phyloP scores from a whole-genome alignment of 345 rosid genomes.

The Kandelia obovata region DNA sequence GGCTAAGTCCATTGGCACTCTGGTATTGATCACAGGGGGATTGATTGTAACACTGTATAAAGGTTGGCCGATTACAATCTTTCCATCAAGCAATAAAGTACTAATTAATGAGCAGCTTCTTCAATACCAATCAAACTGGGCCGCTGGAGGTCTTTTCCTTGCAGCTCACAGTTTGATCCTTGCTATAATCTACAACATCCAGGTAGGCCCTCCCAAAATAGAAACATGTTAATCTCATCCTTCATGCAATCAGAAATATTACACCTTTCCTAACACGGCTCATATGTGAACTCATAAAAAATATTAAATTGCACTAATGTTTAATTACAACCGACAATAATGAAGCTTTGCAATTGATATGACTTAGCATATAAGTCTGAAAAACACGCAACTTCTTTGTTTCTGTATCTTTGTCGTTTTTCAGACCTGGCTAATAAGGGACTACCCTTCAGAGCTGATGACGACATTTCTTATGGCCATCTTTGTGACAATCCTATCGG shows the following conservation, averaged over 20 bases:
- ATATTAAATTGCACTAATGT: too few relatives aligned
- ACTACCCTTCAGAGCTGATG: slow-evolving; percentile 14
- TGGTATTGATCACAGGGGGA: slow-evolving; percentile 23
- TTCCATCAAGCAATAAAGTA: neutral
- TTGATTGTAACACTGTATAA: slow-evolving; percentile 23
- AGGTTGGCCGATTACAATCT: slow-evolving; percentile 13
- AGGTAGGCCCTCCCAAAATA: slow-evolving; percentile 12
- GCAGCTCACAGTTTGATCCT: slow-evolving; percentile 3
- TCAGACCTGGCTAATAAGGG: slow-evolving; percentile 20
- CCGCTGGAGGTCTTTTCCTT: slow-evolving; percentile 30
- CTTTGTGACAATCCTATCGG: slow-evolving; percentile 27
- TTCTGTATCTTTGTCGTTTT: neutral
- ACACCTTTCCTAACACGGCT: too few relatives aligned
- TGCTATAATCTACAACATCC: slow-evolving; percentile 5
- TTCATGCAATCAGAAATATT: neutral
- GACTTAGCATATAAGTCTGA: too few relatives aligned
- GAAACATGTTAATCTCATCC: neutral
- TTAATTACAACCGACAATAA: too few relatives aligned
- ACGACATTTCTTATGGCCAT: slow-evolving; percentile 1
- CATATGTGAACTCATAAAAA: too few relatives aligned
- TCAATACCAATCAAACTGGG: slow-evolving; percentile 18
- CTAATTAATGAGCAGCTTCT: neutral
- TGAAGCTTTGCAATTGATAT: too few relatives aligned
- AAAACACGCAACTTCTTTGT: too few relatives aligned
- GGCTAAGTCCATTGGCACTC: slow-evolving; percentile 30